Evolutionary conservation across 352 stramenopile species (phyloP), one percentile per base, ranked within the genome.

Genomic region (Globisporangium paroecandrum): DNA sequence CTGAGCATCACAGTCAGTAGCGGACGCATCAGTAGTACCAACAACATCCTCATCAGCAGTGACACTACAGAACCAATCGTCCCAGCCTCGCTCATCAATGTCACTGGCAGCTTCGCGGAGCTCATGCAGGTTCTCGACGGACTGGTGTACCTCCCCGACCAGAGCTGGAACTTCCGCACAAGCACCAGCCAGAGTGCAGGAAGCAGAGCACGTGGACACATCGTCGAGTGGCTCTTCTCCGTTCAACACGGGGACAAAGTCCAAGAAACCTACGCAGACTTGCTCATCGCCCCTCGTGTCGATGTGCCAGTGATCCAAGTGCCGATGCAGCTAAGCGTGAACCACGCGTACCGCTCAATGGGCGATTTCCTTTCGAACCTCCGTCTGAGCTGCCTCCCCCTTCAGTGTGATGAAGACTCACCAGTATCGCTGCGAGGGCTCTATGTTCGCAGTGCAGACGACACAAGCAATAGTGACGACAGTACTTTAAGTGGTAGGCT

Each of bases 221-320:
- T 83, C 3, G 75, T 87, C 0, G 69, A 84, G 46, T 89, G 81
- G 79, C 32, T 43, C n/a, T 90, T 90, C 62, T 64, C 66, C 1
- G 70, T 88, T 22, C 67, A 67, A 1, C 64, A 74, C 12, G 69
- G 65, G 36, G 55, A 65, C 41, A 51, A 54, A 32, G 64, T 62
- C 7, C 64, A 72, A 18, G 61, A 77, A 51, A 84, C 78, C 2
- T 77, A 72, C 20, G 77, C 64, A 2, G 65, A 78, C 22, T 62
- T 88, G 36, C 53, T 87, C 53, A 58, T 90, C 18, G 43, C 38
- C 0, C 66, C 78, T 6, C 59, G 57, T 24, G 27, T 71, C 8
- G 79, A 90, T 46, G 59, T 67, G 7, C 82, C 82, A 6, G 77
- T 87, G n/a, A 79, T 90, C 25, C 61, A 61, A 34, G 76, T 90